Percentiles rank a stretch among this genome's conserved stretches.
These are phyloP conservation scores for Tylopilus sp. DNA, from an alignment of 768 basidiomycete species.

Conservation along the genomic window DNA sequence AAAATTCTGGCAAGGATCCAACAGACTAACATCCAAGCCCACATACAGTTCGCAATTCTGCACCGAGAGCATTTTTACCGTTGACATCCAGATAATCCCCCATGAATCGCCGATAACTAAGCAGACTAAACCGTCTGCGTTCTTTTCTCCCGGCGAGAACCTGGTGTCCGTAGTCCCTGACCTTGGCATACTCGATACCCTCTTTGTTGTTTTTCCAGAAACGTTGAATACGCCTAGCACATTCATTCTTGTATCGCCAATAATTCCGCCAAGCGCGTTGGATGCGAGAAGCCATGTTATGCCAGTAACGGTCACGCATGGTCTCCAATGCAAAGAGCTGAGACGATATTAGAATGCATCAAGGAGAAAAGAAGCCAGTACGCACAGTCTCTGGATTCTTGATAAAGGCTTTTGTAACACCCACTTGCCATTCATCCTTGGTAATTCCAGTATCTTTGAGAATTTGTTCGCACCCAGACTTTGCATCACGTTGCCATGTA, in stretches of 20 bases:
- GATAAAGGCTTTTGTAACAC: slow-evolving; percentile 96
- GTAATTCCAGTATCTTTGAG: slow-evolving; percentile 94
- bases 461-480: slow-evolving; percentile 90
- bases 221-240: slow-evolving; percentile 89
- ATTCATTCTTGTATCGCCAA: slow-evolving; percentile 92
- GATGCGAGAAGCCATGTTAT: slow-evolving; percentile 97
- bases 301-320: slow-evolving; percentile 99
- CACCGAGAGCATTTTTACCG: slow-evolving; percentile 72
- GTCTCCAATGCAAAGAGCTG: slow-evolving; percentile 97
- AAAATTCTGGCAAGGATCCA: background rate
- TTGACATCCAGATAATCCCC: slow-evolving; percentile 96
- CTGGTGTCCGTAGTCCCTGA: slow-evolving; percentile 94
- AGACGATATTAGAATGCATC: background rate
- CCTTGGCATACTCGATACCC: slow-evolving; percentile 79
- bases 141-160: slow-evolving; percentile 91
- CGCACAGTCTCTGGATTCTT: slow-evolving; percentile 97
- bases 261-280: slow-evolving; percentile 97
- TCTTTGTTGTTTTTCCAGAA: slow-evolving; percentile 99
- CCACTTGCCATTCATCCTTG: slow-evolving; percentile 99
- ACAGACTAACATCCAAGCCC: slow-evolving; percentile 62
- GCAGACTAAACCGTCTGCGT: slow-evolving; percentile 85
- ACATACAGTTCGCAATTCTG: slow-evolving; percentile 68
- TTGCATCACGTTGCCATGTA: slow-evolving; percentile 88
- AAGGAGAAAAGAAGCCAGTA: slow-evolving; percentile 1
- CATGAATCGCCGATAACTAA: slow-evolving; percentile 91